A percentile compares a stretch with the other conserved stretches of the same genome.
phyloP scores from a whole-genome alignment of 176 grass and related monocot species.

The Bolboschoenus planiculmis region DNA sequence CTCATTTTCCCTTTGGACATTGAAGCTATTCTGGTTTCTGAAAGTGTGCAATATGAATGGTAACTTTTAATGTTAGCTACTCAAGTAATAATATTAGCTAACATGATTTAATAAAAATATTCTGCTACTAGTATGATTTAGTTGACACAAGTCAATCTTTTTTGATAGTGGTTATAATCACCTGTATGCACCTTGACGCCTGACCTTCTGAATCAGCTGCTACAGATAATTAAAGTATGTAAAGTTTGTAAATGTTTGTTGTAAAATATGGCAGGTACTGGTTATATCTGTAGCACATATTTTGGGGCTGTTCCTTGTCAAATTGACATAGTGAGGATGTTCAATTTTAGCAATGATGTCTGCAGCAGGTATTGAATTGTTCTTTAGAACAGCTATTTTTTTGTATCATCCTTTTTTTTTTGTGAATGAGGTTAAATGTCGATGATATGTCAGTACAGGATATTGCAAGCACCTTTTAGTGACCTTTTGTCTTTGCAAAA shows the following conservation, averaged over 20 bases:
- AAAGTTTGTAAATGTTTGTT: background rate
- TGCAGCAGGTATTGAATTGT: constrained; percentile 46
- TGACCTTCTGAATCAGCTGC: constrained; percentile 5
- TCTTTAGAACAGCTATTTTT: background rate
- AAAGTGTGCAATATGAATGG: background rate
- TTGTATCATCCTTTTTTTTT: background rate
- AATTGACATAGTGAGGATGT: constrained; percentile 86
- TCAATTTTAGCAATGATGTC: constrained; percentile 66
- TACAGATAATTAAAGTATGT: background rate
- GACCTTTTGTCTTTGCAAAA: constrained; percentile 43
- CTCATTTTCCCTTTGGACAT: constrained; percentile 1
- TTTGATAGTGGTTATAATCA: background rate
- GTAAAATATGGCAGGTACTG: constrained; percentile 56
- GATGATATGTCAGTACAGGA: constrained; percentile 47
- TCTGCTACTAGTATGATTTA: background rate
- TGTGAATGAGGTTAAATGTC: background rate
- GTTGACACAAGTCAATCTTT: background rate
- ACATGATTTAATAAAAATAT: background rate
- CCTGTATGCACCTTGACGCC: background rate
- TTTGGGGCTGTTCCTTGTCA: constrained; percentile 48
- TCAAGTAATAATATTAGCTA: background rate
- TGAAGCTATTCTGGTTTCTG: background rate
- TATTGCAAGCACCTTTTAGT: constrained; percentile 61
- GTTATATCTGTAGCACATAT: constrained; percentile 84
- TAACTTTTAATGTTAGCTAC: background rate